These are phyloP conservation scores for Eucalyptus regnans DNA, from an alignment of 345 rosid genomes.

Conservation along the genomic window DNA sequence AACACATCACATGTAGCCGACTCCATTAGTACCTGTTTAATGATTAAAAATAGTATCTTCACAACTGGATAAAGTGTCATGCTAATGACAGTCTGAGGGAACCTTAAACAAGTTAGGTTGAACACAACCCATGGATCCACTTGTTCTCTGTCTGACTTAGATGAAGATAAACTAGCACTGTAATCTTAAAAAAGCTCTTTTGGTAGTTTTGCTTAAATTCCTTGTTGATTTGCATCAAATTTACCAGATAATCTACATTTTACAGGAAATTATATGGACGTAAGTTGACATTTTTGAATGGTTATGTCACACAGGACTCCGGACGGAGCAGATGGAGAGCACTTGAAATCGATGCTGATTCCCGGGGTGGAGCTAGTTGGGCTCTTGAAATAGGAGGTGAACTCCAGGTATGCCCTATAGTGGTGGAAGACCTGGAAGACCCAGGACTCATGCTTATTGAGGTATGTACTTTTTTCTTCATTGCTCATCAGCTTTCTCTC, in stretches of 20 bases:
- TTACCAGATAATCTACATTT: background rate
- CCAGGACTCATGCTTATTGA: conserved; percentile 56
- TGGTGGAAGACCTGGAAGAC: conserved; percentile 46
- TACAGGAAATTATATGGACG: background rate
- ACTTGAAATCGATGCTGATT: background rate
- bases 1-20: background rate
- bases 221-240: background rate
- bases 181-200: background rate
- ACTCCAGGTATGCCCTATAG: conserved; percentile 31
- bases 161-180: background rate
- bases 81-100: background rate
- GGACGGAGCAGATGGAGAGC: conserved; percentile 10
- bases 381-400: conserved; percentile 33
- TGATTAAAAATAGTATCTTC: background rate
- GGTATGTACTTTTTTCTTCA: conserved; percentile 5
- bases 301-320: background rate
- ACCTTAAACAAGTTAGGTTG: background rate
- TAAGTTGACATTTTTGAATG: background rate
- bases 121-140: background rate
- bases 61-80: background rate
- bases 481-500: background rate
- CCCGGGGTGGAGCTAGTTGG: conserved; percentile 26
- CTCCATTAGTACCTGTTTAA: background rate
- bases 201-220: background rate
- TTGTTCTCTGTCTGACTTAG: background rate